Conservation (phyloP, 2,329 filamentous ascomycete genomes). For the Colletotrichum sp. region DNA sequence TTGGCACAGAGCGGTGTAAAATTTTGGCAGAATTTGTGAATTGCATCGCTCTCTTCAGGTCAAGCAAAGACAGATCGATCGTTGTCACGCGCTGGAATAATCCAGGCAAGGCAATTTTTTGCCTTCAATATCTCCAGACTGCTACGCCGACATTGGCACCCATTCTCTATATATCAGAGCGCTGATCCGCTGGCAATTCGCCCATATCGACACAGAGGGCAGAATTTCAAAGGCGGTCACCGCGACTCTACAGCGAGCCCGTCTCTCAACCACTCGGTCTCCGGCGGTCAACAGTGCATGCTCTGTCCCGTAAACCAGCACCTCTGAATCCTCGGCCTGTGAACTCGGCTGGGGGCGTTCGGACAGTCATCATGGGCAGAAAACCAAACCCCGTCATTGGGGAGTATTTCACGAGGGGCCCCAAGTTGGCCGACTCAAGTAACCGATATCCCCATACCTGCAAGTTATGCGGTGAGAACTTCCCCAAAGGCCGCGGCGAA, state of each 20-base stretch:
- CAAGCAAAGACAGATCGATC: constrained; percentile 1
- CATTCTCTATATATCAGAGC: neutral
- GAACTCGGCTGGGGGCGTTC: neutral
- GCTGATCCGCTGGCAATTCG: constrained; percentile 11
- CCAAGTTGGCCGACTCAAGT: constrained; percentile 86
- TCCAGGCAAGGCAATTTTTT: constrained; percentile 14
- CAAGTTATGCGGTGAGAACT: constrained; percentile 86
- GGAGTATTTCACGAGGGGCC: constrained; percentile 86
- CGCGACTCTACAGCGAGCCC: neutral
- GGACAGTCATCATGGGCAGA: constrained; percentile 69
- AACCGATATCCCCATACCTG: constrained; percentile 93
- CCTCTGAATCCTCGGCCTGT: neutral
- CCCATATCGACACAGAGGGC: neutral
- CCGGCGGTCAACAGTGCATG: neutral
- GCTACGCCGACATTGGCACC: neutral
- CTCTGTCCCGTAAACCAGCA: neutral
- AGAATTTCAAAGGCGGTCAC: constrained; percentile 21
- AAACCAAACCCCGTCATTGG: constrained; percentile 85
- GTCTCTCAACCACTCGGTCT: neutral
- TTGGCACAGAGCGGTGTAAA: constrained; percentile 38
- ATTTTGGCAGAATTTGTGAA: constrained; percentile 45
- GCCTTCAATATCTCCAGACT: neutral
- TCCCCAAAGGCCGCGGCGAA: constrained; percentile 88
- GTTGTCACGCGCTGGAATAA: constrained; percentile 3
- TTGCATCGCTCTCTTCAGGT: constrained; percentile 11